Base-by-base conservation (phyloP, 2,329 filamentous ascomycete genomes). In the Epichloe amarillans region DNA sequence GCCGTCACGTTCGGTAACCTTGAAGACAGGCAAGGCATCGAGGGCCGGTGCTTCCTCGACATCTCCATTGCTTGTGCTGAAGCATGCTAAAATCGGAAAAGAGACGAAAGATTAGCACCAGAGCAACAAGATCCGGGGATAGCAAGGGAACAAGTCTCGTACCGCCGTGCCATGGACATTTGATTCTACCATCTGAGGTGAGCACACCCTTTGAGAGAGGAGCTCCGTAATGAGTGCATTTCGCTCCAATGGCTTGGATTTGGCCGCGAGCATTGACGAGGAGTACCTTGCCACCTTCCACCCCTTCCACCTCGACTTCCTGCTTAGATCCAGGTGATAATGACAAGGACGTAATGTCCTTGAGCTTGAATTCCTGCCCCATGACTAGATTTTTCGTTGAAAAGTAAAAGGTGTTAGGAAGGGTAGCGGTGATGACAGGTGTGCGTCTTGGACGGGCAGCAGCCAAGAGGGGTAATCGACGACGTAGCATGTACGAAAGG, bases 161-260 rank as follows among this genome's bases (percentile, higher is more conserved):
- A 93, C 88, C 88, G 72, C 91, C 91, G 65, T 97, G 91, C 93
- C 93, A 97, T 3, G 91, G 89, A 66, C 93, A 98, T 6, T 88
- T 95, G 55, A 98, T 69, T 47, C 88, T 78, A 5, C 93, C 93
- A 58, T 86, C 83, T 3, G 80, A 79, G 7, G 87, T 87, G 55
- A 98, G 69, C 7, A 97, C 83, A 50, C 93, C 93, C 58, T 91
- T 88, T 49, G 82, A 80, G 56, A 98, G 70, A 14, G 93, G 93
- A 40, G 91, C 93, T 36, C 93, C 91, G 64, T 95, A 97, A 69
- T 97, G 91, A 10, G 82, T 86, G 66, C 93, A 98, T 58, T 84
- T 93, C 39, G 88, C 73, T 37, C 86, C 89, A 37, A 94, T 67
- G 33, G 90, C 93, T 63, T 90, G 83, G 15, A 91, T 72, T 58